Conservation (phyloP, 2,329 filamentous ascomycete species). For the Curvularia lunata region DNA sequence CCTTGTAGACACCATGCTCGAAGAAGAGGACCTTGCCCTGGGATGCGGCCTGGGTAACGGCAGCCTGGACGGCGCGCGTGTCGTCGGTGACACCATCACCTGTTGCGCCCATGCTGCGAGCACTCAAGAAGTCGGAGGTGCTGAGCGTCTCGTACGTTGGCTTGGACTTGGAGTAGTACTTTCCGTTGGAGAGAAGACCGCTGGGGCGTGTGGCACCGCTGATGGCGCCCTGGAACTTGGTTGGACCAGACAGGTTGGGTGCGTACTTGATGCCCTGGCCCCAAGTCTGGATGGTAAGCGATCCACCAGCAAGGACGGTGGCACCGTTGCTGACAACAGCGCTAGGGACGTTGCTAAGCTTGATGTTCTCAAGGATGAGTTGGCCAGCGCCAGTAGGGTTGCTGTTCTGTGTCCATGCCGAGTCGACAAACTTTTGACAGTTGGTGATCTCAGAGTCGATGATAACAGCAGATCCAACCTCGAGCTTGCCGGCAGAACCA, state of each 20-base stretch:
- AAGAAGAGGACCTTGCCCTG: slow-evolving; percentile 64
- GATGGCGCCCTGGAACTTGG: slow-evolving; percentile 55
- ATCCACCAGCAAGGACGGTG: slow-evolving; percentile 43
- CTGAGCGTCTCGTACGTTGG: slow-evolving; percentile 58
- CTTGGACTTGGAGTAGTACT: slow-evolving; percentile 61
- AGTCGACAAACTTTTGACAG: slow-evolving; percentile 58
- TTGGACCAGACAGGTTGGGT: slow-evolving; percentile 52
- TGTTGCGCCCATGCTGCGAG: slow-evolving; percentile 62
- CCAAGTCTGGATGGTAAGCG: slow-evolving; percentile 44
- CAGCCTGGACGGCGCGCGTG: slow-evolving; percentile 76
- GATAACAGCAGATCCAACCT: slow-evolving; percentile 63
- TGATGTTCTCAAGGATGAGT: slow-evolving; percentile 63
- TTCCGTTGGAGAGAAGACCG: slow-evolving; percentile 55
- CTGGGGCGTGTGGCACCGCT: slow-evolving; percentile 55
- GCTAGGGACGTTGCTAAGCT: slow-evolving; percentile 42
- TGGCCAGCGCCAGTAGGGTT: slow-evolving; percentile 57
- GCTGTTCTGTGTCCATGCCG: slow-evolving; percentile 46
- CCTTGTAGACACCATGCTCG: slow-evolving; percentile 64
- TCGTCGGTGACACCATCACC: slow-evolving; percentile 85
- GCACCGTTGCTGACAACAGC: slow-evolving; percentile 40
- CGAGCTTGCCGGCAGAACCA: slow-evolving; percentile 34
- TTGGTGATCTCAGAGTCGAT: slow-evolving; percentile 63
- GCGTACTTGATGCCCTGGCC: slow-evolving; percentile 47
- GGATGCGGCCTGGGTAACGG: slow-evolving; percentile 68
- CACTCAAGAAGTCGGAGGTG: slow-evolving; percentile 66